A percentile compares a stretch with the other conserved stretches of the same genome.
Conservation (phyloP, 805 yeast species). For the Danielia reshetovae region DNA sequence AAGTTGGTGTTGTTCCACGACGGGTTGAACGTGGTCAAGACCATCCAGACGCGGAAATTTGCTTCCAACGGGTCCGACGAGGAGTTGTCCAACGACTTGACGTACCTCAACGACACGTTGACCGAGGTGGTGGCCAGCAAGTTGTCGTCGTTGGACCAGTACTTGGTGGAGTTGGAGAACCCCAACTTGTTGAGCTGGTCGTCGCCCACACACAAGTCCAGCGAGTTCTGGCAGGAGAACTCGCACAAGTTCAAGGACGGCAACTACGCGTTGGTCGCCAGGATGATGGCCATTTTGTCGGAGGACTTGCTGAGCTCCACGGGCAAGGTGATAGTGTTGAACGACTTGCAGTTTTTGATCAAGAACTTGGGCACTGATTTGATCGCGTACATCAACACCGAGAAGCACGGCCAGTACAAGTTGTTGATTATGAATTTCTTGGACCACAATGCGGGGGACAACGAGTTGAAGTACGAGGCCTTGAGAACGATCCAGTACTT, state of each 20-base stretch:
- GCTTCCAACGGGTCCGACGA: constrained; percentile 66
- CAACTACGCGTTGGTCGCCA: constrained; percentile 67
- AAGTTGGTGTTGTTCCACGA: constrained; percentile 72
- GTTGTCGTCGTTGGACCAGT: constrained; percentile 91
- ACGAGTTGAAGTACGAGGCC: constrained; percentile 92
- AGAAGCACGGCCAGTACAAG: constrained; percentile 58
- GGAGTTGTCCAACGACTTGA: constrained; percentile 75
- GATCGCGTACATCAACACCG: constrained; percentile 31
- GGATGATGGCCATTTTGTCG: constrained; percentile 52
- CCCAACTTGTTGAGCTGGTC: constrained; percentile 69
- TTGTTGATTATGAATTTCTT: constrained; percentile 79
- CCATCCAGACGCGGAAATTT: constrained; percentile 83
- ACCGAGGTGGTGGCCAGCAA: constrained; percentile 64
- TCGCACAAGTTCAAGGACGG: constrained; percentile 69
- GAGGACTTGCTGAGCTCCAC: constrained; percentile 17
- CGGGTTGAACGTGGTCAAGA: constrained; percentile 64
- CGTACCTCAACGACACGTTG: constrained; percentile 52
- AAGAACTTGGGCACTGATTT: constrained; percentile 38
- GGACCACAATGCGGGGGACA: constrained; percentile 61
- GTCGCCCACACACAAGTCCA: constrained; percentile 87
- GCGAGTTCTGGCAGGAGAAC: constrained; percentile 88
- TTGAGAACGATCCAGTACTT: constrained; percentile 91
- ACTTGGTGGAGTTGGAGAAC: constrained; percentile 76
- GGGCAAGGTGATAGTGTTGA: constrained; percentile 35
- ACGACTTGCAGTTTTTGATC: constrained; percentile 41